Base-by-base conservation (phyloP, 768 basidiomycete genomes). In the Lyophyllum shimeji region DNA sequence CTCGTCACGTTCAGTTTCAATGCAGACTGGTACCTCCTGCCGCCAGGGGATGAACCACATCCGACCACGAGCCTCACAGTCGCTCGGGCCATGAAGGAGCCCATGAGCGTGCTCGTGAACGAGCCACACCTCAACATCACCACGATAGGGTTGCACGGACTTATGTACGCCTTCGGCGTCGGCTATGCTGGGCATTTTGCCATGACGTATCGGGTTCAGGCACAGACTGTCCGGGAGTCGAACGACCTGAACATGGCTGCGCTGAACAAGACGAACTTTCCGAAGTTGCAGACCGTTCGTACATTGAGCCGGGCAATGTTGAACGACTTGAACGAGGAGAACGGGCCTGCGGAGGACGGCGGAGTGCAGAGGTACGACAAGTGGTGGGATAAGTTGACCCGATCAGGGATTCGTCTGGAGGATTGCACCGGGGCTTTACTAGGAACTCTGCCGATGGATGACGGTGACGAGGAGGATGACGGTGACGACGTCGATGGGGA, bases 371-470 rank as follows among this genome's bases (percentile, higher is more conserved):
- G 89, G 27, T 91, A 88, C 84, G 83, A 84, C 60, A 71, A 77
- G 46, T 91, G 90, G 90, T 87, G 83, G 81, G 75, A 74, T 13
- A 73, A 70, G 60, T 86, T 82, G 58, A 58, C 71, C 0, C 58
- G 61, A 18, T 74, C 79, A 65, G 77, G 81, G 0, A 71, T 90
- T 4, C 69, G 85, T 42, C 65, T 92, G 48, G 89, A 92, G 69
- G 90, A 92, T 67, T 91, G 89, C 63, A 90, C 90, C 0, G 89
- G 87, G 0, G 81, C 74, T 12, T 60, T 75, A 50, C 69, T 92
- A 34, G 90, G 90, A 0, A 75, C 71, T 1, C 62, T 82, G 24
- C 81, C 80, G 7, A 62, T 68, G 37, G 71, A 72, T 42, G 74
- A 72, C 11, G 67, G 60, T 1, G 67, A 63, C 0, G 66, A 58